A percentile compares a stretch with the other conserved stretches of the same genome.
phyloP scores from a whole-genome alignment of 768 basidiomycete genomes.

The Harrya chromipes region DNA sequence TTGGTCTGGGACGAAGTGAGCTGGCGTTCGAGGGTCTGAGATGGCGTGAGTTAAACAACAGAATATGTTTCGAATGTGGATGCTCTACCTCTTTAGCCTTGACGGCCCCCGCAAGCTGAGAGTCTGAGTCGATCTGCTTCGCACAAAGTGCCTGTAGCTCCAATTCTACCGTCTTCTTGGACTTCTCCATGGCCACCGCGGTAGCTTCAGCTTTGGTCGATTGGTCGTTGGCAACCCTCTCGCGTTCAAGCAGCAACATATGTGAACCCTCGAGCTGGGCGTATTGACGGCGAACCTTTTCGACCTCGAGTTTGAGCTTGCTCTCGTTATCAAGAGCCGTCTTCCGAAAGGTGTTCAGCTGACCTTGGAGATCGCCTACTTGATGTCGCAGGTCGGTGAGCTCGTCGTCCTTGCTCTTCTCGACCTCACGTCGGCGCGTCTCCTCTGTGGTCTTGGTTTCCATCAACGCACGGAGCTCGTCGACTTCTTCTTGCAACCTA shows the following conservation, averaged over 20 bases:
- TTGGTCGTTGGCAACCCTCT: constrained; percentile 50
- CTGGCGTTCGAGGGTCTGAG: constrained; percentile 74
- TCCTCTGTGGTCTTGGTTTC: constrained; percentile 87
- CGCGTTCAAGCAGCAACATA: constrained; percentile 59
- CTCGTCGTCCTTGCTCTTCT: constrained; percentile 86
- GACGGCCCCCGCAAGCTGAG: constrained; percentile 55
- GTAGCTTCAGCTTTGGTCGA: constrained; percentile 46
- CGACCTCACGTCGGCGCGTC: constrained; percentile 75
- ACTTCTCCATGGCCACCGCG: constrained; percentile 62
- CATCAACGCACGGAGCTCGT: constrained; percentile 80
- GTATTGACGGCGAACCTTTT: constrained; percentile 59
- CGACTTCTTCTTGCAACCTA: constrained; percentile 79
- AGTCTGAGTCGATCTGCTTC: constrained; percentile 65
- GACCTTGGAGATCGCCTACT: constrained; percentile 56
- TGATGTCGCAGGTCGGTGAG: constrained; percentile 68
- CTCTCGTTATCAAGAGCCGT: constrained; percentile 62
- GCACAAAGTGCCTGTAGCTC: constrained; percentile 69
- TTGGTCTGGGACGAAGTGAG: constrained; percentile 68
- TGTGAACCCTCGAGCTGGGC: constrained; percentile 57
- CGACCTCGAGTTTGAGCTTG: constrained; percentile 74
- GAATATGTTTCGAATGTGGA: neutral
- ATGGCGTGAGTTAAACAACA: neutral
- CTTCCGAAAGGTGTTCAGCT: constrained; percentile 64
- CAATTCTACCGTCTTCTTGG: constrained; percentile 63
- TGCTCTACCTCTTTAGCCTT: constrained; percentile 71